Evolutionary conservation across 305 asterid species (phyloP), one percentile per base, ranked within the genome.

Genomic region (Andrographis paniculata): DNA sequence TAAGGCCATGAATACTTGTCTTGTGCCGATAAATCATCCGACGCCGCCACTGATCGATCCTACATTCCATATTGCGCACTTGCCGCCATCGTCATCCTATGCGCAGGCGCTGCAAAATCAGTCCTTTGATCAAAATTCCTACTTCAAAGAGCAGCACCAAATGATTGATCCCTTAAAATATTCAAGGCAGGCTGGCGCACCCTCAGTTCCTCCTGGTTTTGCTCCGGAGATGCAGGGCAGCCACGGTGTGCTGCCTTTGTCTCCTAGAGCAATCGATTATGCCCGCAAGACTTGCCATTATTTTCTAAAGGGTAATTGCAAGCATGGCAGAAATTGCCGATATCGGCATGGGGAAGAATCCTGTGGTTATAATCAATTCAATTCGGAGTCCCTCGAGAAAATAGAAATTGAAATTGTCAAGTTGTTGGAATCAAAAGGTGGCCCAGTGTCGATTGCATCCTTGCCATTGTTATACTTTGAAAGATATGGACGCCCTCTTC

Each of bases 381-480:
- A 63, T 52, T 61, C 74, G 18, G 83, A 87, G 44, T 69, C 94
- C 0, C 84, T 88, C 1, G 87, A 72, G 61, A 77, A 70, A 50
- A 58, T 88, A n/a, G 97, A 82, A 38, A 40, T 59, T 12, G 97
- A 88, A 60, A 70, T 88, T 52, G 62, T 76, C 0, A 87, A 82
- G 74, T 69, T 88, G 12, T 56, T 88, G 75, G 81, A 70, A 70
- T 72, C 78, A 0, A 65, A 76, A 24, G 94, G 95, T 40, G 44
- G 20, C 52, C 97, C 97, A 1, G 76, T 88, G 55, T 84, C 97
- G 9, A 88, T 88, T 59, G 97, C 97, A 2, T 66, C 94, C 37
- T 69, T 88, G 46, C 97, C 97, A 0, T 71, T 77, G 94, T 20
- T 88, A 58, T 88, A 84, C 64, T 77, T 48, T 56, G 94, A 68